Evolutionary conservation across 805 yeast species (phyloP), one percentile per base, ranked within the genome.

Genomic region (Saccharomycopsis sp.): DNA sequence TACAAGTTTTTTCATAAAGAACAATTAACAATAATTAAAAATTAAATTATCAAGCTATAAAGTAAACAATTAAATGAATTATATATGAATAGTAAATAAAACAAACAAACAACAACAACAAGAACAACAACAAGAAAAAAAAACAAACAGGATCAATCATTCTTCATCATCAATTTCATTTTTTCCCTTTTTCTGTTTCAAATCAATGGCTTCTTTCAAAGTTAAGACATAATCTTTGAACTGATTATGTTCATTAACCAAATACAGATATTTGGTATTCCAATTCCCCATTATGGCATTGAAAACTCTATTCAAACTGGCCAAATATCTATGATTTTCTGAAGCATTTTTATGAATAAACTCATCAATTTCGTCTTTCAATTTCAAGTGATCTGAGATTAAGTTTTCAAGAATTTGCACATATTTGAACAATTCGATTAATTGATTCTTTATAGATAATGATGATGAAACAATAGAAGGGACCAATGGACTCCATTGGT

Each of bases 331-430:
- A 5, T 38, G 40, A 29, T 34, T 38, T n/a, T 42, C 37, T 8
- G 34, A 20, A 5, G 40, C 40, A 20, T 26, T n/a, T 4, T 19
- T n/a, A 21, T 37, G 44, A 21, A 55, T 68, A n/a, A 58, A 48
- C 21, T 55, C 50, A 17, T 62, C 51, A 45, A 72, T 48, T 4
- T 50, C 52, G 1, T 60, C 60, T 37, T 66, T 62, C 21, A 66
- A 42, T 21, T 52, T 56, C 40, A 64, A 64, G 52, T 76, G 83
- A 17, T 56, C 53, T 14, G 64, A 63, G 14, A 72, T 59, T 37
- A 61, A 55, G 12, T 45, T 37, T 32, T 62, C 65, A 21, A 76
- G 53, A 3, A 54, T 53, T 6, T 56, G 52, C 3, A 70, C 61
- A 39, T 72, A 71, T 5, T 49, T 48, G 33, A 58, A 52, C 45